These are phyloP conservation scores for Hyaloscypha finlandica DNA, from an alignment of 495 filamentous ascomycete species.

Conservation along the genomic window DNA sequence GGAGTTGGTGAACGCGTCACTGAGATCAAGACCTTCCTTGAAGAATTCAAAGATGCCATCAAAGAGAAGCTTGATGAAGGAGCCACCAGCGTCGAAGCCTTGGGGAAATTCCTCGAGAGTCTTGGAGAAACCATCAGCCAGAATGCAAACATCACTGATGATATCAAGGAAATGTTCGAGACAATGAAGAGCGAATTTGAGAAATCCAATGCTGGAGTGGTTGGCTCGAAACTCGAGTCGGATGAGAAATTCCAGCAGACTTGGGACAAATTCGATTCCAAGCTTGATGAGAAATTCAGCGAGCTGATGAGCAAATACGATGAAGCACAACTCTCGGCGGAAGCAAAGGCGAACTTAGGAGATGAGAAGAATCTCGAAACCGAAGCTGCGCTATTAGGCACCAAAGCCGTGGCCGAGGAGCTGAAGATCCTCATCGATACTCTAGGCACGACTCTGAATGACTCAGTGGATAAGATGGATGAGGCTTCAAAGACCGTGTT, in stretches of 20 bases:
- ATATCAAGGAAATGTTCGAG: constrained; percentile 79
- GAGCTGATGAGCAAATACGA: constrained; percentile 82
- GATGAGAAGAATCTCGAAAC: constrained; percentile 67
- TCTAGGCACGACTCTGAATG: constrained; percentile 79
- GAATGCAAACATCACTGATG: constrained; percentile 54
- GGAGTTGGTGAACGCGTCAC: constrained; percentile 50
- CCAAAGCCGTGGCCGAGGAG: constrained; percentile 80
- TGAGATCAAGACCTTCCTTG: constrained; percentile 52
- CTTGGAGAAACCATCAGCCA: constrained; percentile 60
- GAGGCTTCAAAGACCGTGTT: constrained; percentile 84
- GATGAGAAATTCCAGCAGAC: constrained; percentile 75
- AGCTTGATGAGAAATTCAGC: constrained; percentile 78
- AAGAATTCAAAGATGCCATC: constrained; percentile 50
- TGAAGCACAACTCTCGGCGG: constrained; percentile 68
- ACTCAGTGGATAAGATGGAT: constrained; percentile 79
- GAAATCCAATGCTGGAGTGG: constrained; percentile 66
- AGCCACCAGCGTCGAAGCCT: constrained; percentile 46
- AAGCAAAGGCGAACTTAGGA: constrained; percentile 67
- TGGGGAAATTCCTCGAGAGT: constrained; percentile 61
- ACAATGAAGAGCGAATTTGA: constrained; percentile 81
- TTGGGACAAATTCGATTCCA: constrained; percentile 69
- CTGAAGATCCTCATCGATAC: constrained; percentile 81
- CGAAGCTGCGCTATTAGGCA: constrained; percentile 67
- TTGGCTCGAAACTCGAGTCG: constrained; percentile 68
- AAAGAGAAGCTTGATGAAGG: constrained; percentile 54